Conservation (phyloP, 2,329 filamentous ascomycete species). For the Xylaria arbuscula region DNA sequence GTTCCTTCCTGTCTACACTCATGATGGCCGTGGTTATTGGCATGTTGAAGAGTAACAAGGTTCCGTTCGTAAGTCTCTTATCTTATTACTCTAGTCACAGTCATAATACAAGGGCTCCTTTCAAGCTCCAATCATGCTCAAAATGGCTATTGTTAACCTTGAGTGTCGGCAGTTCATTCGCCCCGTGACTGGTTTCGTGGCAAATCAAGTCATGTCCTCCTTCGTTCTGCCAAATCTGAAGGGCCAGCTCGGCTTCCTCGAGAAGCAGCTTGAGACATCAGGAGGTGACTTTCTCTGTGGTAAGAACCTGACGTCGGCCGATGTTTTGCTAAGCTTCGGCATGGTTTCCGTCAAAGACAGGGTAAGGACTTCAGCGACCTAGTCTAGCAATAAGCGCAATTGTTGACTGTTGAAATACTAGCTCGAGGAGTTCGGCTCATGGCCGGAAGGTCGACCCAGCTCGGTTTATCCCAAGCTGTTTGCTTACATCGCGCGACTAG, state of each 20-base stretch:
- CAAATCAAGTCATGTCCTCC: slow-evolving; percentile 55
- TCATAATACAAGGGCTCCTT: background rate
- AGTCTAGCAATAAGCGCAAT: background rate
- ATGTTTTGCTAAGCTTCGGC: slow-evolving; percentile 65
- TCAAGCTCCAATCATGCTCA: background rate
- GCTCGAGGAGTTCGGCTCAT: slow-evolving; percentile 56
- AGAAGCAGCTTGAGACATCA: slow-evolving; percentile 60
- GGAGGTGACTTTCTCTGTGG: slow-evolving; percentile 62
- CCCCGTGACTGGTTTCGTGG: slow-evolving; percentile 61
- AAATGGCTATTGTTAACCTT: background rate
- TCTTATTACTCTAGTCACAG: background rate
- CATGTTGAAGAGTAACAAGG: slow-evolving; percentile 55
- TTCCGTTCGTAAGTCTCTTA: slow-evolving; percentile 56
- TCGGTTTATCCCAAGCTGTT: slow-evolving; percentile 57
- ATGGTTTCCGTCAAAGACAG: slow-evolving; percentile 58
- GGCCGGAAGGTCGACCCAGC: slow-evolving; percentile 55
- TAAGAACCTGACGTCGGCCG: slow-evolving; percentile 61
- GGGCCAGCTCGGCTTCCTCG: slow-evolving; percentile 61
- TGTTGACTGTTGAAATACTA: slow-evolving; percentile 14
- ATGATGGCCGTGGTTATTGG: slow-evolving; percentile 42
- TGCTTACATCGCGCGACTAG: slow-evolving; percentile 60
- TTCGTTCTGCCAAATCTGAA: slow-evolving; percentile 62
- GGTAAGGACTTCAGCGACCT: slow-evolving; percentile 15
- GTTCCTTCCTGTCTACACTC: slow-evolving; percentile 68
- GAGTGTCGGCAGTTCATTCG: slow-evolving; percentile 55